Percentiles rank a stretch among this genome's conserved stretches.
These are phyloP conservation scores for Quercus agrifolia DNA, from an alignment of 306 rosid genomes.

Conservation along the genomic window DNA sequence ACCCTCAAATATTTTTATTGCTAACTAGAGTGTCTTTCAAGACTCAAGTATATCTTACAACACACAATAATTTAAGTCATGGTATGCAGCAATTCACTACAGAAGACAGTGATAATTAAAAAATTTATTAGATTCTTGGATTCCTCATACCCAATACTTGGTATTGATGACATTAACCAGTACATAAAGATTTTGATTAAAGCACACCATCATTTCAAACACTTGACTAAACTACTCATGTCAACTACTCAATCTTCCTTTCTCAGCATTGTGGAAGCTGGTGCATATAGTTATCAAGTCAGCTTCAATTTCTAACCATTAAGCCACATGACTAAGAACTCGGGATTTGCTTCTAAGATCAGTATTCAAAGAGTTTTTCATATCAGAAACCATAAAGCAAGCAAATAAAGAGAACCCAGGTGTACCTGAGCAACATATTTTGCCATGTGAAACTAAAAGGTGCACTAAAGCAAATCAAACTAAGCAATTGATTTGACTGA, in stretches of 20 bases:
- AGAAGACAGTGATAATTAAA: background rate
- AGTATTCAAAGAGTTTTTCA: background rate
- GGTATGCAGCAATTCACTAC: background rate
- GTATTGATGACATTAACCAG: background rate
- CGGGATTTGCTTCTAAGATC: background rate
- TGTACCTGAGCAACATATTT: constrained; percentile 13
- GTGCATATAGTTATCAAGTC: background rate
- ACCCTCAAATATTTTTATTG: background rate
- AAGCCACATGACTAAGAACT: background rate
- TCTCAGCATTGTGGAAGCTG: background rate
- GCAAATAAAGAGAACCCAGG: background rate
- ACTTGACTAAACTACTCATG: background rate
- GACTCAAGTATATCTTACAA: background rate
- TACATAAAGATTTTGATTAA: background rate
- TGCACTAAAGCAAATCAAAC: constrained; percentile 5
- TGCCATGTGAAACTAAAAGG: constrained; percentile 5
- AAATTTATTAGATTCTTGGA: background rate
- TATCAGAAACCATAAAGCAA: constrained; percentile 5
- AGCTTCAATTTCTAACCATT: background rate
- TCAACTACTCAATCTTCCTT: background rate
- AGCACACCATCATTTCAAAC: background rate
- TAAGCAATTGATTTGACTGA: constrained; percentile 3
- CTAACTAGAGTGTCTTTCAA: background rate
- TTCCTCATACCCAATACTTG: background rate
- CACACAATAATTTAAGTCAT: background rate